Evolutionary conservation across 2,329 filamentous ascomycete species (phyloP).

Genomic region (Xylaria sp.): DNA sequence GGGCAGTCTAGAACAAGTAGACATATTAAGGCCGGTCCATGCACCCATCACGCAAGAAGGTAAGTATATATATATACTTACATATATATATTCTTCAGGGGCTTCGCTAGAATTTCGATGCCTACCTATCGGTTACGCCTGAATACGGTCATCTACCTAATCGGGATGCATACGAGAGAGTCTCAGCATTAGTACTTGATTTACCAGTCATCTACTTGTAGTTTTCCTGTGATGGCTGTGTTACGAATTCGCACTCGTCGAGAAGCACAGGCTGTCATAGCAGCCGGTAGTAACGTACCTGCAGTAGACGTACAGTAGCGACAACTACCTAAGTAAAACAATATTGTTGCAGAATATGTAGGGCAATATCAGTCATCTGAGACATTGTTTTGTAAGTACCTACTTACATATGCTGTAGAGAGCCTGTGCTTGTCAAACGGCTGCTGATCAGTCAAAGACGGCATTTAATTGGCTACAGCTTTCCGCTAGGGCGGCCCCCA

Average conservation of each 20-base stretch:
- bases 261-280: too few species aligned
- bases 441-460: background rate
- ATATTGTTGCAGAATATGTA: background rate
- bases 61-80: background rate
- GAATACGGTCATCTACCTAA: background rate
- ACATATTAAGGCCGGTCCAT: background rate
- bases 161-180: background rate
- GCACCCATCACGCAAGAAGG: slow-evolving; percentile 1
- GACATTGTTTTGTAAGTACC: background rate
- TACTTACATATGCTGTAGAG: background rate
- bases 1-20: slow-evolving; percentile 11
- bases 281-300: background rate
- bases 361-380: slow-evolving; percentile 5
- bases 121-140: background rate
- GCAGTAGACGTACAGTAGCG: background rate
- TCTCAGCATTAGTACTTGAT: background rate
- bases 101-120: background rate
- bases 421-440: background rate
- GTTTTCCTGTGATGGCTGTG: too few species aligned
- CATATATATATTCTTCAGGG: background rate
- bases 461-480: background rate
- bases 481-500: slow-evolving; percentile 2
- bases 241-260: too few species aligned
- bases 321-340: too few species aligned
- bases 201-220: background rate